These are phyloP conservation scores for Pugionium cornutum DNA, from an alignment of 345 rosid genomes.

Conservation along the genomic window DNA sequence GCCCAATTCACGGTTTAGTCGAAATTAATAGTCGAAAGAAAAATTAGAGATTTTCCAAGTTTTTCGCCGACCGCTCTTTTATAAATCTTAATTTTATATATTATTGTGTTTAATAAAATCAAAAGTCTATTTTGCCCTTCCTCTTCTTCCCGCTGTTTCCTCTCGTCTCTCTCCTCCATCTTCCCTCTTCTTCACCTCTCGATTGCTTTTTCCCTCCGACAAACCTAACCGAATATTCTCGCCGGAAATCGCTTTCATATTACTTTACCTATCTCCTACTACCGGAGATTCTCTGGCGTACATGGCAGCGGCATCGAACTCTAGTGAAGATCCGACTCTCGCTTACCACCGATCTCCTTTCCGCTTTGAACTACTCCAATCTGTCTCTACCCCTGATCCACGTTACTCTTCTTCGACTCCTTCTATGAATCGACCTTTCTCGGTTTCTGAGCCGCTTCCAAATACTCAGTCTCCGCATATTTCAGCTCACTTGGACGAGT, in stretches of 20 bases:
- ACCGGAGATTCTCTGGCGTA: no score
- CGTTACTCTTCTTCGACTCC: constrained; percentile 29
- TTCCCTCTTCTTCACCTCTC: constrained; percentile 25
- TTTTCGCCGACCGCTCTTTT: constrained; percentile 33
- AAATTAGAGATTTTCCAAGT: not conserved
- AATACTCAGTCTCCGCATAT: constrained; percentile 27
- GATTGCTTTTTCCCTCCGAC: not conserved
- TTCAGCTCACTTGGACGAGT: constrained; percentile 28
- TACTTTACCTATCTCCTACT: not conserved
- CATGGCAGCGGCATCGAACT: constrained; percentile 45
- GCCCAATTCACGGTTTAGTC: no score
- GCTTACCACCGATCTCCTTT: constrained; percentile 44
- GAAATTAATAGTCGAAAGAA: no score
- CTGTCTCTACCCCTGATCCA: constrained; percentile 36
- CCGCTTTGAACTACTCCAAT: constrained; percentile 45
- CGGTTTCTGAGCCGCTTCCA: constrained; percentile 31
- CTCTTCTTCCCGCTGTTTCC: no score
- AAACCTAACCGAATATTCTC: constrained; percentile 24
- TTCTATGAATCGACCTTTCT: constrained; percentile 26
- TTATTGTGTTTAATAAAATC: not conserved
- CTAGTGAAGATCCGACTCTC: constrained; percentile 50
- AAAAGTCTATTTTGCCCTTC: not conserved
- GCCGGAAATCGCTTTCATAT: constrained; percentile 8
- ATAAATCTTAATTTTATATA: not conserved
- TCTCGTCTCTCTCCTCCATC: no score